Percentiles rank a stretch among this genome's conserved stretches.
Evolutionary conservation across 2,329 filamentous ascomycete genomes (phyloP).

Genomic region (Sordariomycetes sp.): DNA sequence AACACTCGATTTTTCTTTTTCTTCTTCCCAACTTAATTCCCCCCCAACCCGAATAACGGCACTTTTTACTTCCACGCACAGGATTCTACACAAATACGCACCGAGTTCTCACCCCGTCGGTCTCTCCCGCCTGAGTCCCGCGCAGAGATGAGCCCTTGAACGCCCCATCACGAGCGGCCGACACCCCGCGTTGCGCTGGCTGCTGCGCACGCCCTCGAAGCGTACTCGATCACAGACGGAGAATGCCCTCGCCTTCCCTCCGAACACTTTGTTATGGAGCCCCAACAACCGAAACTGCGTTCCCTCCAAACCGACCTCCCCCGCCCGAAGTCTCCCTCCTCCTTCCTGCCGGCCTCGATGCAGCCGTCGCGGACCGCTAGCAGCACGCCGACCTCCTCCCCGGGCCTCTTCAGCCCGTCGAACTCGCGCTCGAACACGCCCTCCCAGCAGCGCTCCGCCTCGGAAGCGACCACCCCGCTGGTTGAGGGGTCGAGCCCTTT

Average conservation of each 20-base stretch:
- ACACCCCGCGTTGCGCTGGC: background rate
- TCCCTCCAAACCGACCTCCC: constrained; percentile 4
- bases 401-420: constrained; percentile 48
- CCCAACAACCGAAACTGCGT: constrained; percentile 1
- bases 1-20: constrained; percentile 1
- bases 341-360: constrained; percentile 1
- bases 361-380: constrained; percentile 26
- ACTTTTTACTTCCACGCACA: background rate
- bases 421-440: constrained; percentile 19
- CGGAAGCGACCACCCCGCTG: constrained; percentile 42
- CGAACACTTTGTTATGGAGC: background rate
- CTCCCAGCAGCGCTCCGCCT: constrained; percentile 26
- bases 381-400: constrained; percentile 50
- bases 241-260: background rate
- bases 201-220: constrained; percentile 1
- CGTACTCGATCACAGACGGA: background rate
- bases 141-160: background rate
- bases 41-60: background rate
- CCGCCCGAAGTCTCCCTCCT: background rate
- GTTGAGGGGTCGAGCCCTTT: constrained; percentile 41
- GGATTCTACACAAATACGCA: background rate
- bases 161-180: background rate
- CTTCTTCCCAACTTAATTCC: background rate
- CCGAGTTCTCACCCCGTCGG: background rate
- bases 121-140: background rate